A percentile compares a stretch with the other conserved stretches of the same genome.
Evolutionary conservation across 2,329 filamentous ascomycete genomes (phyloP).

Genomic region (Aspergillus fumigatiaffinis): DNA sequence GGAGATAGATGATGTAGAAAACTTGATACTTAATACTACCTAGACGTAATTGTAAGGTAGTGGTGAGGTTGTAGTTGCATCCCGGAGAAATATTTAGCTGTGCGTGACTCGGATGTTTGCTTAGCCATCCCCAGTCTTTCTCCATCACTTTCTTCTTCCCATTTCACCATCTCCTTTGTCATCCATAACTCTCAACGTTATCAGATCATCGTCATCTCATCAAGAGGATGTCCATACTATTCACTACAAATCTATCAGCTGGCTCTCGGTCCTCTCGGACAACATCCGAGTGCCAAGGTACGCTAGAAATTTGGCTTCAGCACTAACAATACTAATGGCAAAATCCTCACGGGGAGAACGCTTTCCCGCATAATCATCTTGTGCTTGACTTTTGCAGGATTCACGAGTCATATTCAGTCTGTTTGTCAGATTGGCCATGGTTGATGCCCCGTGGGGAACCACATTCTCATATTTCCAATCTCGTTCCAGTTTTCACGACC

Average conservation of each 20-base stretch:
- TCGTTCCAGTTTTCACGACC: too few relatives aligned
- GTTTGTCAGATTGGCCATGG: background rate
- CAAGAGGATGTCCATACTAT: too few relatives aligned
- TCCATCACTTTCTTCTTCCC: background rate
- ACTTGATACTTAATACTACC: too few relatives aligned
- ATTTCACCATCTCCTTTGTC: background rate
- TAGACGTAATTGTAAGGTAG: too few relatives aligned
- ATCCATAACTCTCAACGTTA: too few relatives aligned
- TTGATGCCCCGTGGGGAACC: too few relatives aligned
- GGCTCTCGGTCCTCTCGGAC: background rate
- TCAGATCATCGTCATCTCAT: too few relatives aligned
- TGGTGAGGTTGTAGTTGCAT: too few relatives aligned
- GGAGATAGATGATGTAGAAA: too few relatives aligned
- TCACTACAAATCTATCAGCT: too few relatives aligned
- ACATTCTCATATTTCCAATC: too few relatives aligned
- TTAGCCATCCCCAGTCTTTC: background rate
- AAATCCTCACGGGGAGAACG: slow-evolving; percentile 5
- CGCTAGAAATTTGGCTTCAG: background rate
- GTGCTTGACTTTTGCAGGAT: background rate
- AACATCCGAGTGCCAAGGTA: background rate
- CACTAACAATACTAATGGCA: background rate
- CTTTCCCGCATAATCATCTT: slow-evolving; percentile 3
- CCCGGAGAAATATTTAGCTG: slow-evolving; percentile 13
- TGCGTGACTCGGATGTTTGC: slow-evolving; percentile 6
- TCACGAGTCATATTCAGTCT: background rate